A percentile compares a stretch with the other conserved stretches of the same genome.
phyloP scores from a whole-genome alignment of 768 basidiomycete genomes.

The Pleurotus pulmonarius region DNA sequence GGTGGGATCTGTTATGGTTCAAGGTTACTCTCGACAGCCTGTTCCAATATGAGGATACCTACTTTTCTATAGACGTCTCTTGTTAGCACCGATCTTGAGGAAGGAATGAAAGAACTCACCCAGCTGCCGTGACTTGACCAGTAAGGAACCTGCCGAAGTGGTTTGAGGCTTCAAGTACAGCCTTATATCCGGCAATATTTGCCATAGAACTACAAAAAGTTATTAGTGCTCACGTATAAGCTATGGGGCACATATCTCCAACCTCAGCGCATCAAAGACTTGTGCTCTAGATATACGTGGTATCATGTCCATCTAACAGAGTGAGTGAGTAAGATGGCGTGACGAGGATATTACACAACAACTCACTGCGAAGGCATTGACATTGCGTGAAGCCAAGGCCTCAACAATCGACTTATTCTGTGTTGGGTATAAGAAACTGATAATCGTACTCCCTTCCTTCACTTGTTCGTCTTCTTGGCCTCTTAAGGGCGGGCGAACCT shows the following conservation, averaged over 20 bases:
- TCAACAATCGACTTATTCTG: constrained; percentile 79
- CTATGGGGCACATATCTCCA: constrained; percentile 10
- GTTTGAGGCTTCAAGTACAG: constrained; percentile 86
- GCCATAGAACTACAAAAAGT: constrained; percentile 72
- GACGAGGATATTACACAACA: neutral
- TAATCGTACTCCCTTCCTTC: constrained; percentile 73
- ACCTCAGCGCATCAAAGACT: constrained; percentile 87
- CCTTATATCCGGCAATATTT: constrained; percentile 94
- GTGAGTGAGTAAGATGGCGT: neutral
- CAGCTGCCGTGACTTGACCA: constrained; percentile 88
- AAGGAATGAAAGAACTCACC: constrained; percentile 43
- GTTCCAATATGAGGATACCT: neutral
- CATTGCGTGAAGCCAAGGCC: constrained; percentile 56
- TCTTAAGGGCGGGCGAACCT: constrained; percentile 74
- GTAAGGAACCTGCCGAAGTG: constrained; percentile 87
- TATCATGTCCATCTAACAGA: constrained; percentile 76
- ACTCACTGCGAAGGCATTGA: constrained; percentile 69
- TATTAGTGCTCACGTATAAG: constrained; percentile 3
- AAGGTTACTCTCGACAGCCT: neutral
- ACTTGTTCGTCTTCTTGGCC: constrained; percentile 58
- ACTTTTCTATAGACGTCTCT: constrained; percentile 36
- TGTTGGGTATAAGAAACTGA: constrained; percentile 81
- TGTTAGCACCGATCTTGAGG: neutral
- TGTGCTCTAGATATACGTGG: constrained; percentile 89
- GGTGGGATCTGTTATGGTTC: constrained; percentile 65